Evolutionary conservation across 495 filamentous ascomycete genomes (phyloP), one percentile per base, ranked within the genome.

Genomic region (Schizothecium vesticola): DNA sequence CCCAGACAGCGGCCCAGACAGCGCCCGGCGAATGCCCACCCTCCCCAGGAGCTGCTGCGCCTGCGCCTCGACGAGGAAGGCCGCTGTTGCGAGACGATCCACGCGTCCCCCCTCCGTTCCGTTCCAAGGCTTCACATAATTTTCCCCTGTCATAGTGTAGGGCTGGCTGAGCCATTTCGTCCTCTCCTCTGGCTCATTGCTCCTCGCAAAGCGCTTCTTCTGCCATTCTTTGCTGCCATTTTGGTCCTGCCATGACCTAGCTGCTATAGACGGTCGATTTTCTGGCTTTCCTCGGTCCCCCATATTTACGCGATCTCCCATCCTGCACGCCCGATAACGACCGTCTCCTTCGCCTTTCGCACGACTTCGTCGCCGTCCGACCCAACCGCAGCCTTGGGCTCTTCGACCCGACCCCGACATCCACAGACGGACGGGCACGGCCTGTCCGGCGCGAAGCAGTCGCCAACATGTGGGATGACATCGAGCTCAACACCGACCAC

Each of bases 401-500:
- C 43, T 3, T n/a, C 43, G 43, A 51, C 6, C 43, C 1, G 7
- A n/a, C 43, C 36, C 19, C 43, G 43, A 8, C 5, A 51, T 1
- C 16, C 43, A 51, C 43, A 51, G 43, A 51, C 43, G 7, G 43
- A 51, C 43, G 43, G 43, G 43, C 43, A 51, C 43, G 43, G 43
- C 43, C 36, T 43, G 36, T 10, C 3, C 31, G 31, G 31, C 5
- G 23, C 56, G 16, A 56, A 56, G 16, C 12, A 29, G 8, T 19
- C 25, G 56, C 43, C 64, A 65, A 25, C 3, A 79, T 79, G 75
- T 79, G 70, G 70, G 79, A 83, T 55, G 79, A 77, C 63, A 64
- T 86, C 63, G 83, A 86, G 70, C 72, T 85, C 74, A 76, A 80
- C 64, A 76, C 81, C 23, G 79, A 86, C 68, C 77, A 82, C 71